Base-by-base conservation (phyloP, 2,329 filamentous ascomycete genomes). In the Mycogone perniciosa region DNA sequence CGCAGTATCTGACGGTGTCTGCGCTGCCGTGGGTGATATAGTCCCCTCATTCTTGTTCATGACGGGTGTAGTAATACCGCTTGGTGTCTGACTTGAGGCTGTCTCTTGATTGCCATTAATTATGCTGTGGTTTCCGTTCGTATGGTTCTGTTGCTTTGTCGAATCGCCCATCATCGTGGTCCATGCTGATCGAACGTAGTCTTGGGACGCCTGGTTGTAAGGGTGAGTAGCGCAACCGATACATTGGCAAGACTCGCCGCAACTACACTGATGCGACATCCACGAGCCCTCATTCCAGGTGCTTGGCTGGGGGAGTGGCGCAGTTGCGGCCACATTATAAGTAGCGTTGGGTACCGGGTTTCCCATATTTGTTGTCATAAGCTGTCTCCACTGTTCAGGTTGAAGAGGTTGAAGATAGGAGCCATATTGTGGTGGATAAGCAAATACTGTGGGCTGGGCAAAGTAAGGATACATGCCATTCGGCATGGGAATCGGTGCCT, bases 211-310 rank as follows among this genome's bases (percentile, higher is more conserved):
- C 6, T 80, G 73, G 57, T 87, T 87, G 60, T 82, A 85, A 9
- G 84, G 82, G 62, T 87, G 84, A 2, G 79, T 80, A 5, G 81
- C 75, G 61, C 85, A 88, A 8, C 83, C 84, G 34, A 87, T 70
- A 60, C 85, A 88, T 57, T 82, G 76, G 57, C 85, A 88, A 30
- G 71, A 71, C 48, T 84, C 79, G 20, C 85, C 85, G 60, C 85
- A 88, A 44, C 73, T 72, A 59, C 85, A 88, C 48, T 65, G 70
- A 42, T 70, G 69, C 48, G 62, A 68, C 20, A 65, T 71, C 57
- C 65, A 68, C 3, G 58, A 51, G 4, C 58, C 52, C n/a, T 47
- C 48, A n/a, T 57, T 58, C 26, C 45, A 33, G 31, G 52, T 46
- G 31, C 46, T 61, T 49, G 40, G 53, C 39, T 52, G 58, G 47